Conservation (phyloP, 805 yeast genomes). For the Starmerella vitae region DNA sequence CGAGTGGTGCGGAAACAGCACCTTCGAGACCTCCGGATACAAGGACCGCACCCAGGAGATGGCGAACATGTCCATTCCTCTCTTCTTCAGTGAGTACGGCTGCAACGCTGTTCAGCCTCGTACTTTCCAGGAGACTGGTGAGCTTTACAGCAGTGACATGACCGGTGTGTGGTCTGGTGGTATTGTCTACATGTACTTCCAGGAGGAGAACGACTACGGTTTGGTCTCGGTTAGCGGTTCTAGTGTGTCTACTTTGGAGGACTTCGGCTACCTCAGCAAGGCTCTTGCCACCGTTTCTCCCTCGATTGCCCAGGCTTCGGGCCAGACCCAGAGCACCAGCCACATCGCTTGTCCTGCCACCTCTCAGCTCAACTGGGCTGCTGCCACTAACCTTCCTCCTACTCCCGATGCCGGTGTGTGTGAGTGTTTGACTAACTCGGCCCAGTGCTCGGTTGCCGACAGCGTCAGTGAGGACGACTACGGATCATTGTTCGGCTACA, state of each 20-base stretch:
- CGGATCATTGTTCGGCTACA: conserved; percentile 41
- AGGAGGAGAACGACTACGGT: conserved; percentile 75
- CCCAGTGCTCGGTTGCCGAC: conserved; percentile 45
- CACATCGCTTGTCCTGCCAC: conserved; percentile 37
- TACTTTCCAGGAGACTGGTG: conserved; percentile 57
- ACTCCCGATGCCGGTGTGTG: conserved; percentile 58
- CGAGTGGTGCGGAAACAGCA: conserved; percentile 70
- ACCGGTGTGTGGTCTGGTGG: conserved; percentile 91
- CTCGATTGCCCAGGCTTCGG: conserved; percentile 30
- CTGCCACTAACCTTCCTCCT: conserved; percentile 58
- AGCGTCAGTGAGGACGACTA: conserved; percentile 43
- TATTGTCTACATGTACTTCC: conserved; percentile 79
- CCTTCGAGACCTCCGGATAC: conserved; percentile 53
- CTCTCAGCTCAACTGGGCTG: conserved; percentile 45
- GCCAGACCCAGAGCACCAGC: conserved; percentile 30
- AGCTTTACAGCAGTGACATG: conserved; percentile 57
- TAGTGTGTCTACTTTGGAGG: conserved; percentile 45
- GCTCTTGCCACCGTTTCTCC: conserved; percentile 45
- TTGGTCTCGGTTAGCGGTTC: conserved; percentile 44
- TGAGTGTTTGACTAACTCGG: conserved; percentile 42
- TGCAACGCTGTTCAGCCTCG: conserved; percentile 67
- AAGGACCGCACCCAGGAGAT: conserved; percentile 58
- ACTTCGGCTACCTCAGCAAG: conserved; percentile 43
- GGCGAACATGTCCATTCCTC: conserved; percentile 58
- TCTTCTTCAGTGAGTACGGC: conserved; percentile 81